phyloP scores from a whole-genome alignment of 2,329 filamentous ascomycete species.

The Fusarium sp. region DNA sequence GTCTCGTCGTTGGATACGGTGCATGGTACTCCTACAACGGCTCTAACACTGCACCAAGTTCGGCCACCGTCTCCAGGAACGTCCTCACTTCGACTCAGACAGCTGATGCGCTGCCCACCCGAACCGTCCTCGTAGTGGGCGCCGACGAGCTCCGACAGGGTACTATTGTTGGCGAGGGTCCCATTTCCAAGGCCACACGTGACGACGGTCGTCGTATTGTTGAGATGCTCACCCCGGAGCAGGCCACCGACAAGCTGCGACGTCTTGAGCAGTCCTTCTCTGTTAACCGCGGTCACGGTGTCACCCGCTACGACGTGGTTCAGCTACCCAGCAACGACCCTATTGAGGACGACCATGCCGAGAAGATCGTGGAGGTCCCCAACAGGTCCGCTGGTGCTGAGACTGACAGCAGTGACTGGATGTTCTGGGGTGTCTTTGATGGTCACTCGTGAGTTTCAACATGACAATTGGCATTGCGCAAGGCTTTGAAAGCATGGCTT shows the following conservation, averaged over 20 bases:
- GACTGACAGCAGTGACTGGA: conserved; percentile 82
- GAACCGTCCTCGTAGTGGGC: conserved; percentile 83
- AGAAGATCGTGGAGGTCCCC: conserved; percentile 95
- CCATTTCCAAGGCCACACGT: conserved; percentile 86
- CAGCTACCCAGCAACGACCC: conserved; percentile 96
- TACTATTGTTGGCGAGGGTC: conserved; percentile 82
- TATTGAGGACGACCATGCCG: conserved; percentile 97
- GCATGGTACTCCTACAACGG: conserved; percentile 76
- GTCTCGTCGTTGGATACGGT: conserved; percentile 73
- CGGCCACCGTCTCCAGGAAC: conserved; percentile 47
- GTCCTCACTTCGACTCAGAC: conserved; percentile 54
- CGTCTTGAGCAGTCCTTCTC: conserved; percentile 91
- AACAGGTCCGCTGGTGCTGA: conserved; percentile 55
- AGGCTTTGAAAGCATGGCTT: not conserved
- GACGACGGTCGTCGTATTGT: conserved; percentile 84
- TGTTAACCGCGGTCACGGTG: conserved; percentile 86
- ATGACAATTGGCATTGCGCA: not conserved
- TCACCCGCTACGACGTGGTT: conserved; percentile 92
- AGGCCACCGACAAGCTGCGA: conserved; percentile 88
- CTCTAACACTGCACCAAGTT: conserved; percentile 46
- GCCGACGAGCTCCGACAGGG: conserved; percentile 90
- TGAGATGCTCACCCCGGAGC: conserved; percentile 95
- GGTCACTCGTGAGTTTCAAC: conserved; percentile 78
- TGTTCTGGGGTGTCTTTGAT: conserved; percentile 99
- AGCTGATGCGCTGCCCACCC: conserved; percentile 58